phyloP scores from a whole-genome alignment of 768 basidiomycete species.

The Suillus lakei region DNA sequence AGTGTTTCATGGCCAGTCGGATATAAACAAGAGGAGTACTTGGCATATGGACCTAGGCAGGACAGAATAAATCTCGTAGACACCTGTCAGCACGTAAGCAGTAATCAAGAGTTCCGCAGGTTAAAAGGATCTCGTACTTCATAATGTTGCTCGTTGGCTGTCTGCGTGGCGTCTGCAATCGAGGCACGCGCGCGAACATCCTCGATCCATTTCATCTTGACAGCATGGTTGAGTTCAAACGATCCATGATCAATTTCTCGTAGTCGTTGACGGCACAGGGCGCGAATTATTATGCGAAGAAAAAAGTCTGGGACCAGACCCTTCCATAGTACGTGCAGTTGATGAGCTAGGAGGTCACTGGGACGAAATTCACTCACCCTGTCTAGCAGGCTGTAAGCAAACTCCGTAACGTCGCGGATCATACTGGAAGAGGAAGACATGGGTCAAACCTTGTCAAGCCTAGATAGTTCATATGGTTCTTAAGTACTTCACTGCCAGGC shows the following conservation, averaged over 20 bases:
- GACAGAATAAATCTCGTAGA: conserved; percentile 66
- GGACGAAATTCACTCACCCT: conserved; percentile 23
- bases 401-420: conserved; percentile 5
- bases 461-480: no score
- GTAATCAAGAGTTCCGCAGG: not conserved
- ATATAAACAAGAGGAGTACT: conserved; percentile 71
- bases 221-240: conserved; percentile 62
- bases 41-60: conserved; percentile 66
- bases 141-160: conserved; percentile 80
- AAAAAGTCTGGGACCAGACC: conserved; percentile 68
- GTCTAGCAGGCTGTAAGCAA: conserved; percentile 44
- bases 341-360: not conserved
- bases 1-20: conserved; percentile 63
- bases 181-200: conserved; percentile 50
- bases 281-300: conserved; percentile 49
- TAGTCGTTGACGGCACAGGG: conserved; percentile 55
- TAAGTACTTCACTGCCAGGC: no score
- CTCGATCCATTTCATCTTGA: conserved; percentile 72
- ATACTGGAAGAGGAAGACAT: not conserved
- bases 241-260: conserved; percentile 65
- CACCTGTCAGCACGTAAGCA: conserved; percentile 41
- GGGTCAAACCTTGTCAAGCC: no score
- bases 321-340: conserved; percentile 28
- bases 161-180: conserved; percentile 66
- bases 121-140: conserved; percentile 47